Evolutionary conservation across 768 basidiomycete species (phyloP), one percentile per base, ranked within the genome.

Genomic region (Leucogyrophana mollusca): DNA sequence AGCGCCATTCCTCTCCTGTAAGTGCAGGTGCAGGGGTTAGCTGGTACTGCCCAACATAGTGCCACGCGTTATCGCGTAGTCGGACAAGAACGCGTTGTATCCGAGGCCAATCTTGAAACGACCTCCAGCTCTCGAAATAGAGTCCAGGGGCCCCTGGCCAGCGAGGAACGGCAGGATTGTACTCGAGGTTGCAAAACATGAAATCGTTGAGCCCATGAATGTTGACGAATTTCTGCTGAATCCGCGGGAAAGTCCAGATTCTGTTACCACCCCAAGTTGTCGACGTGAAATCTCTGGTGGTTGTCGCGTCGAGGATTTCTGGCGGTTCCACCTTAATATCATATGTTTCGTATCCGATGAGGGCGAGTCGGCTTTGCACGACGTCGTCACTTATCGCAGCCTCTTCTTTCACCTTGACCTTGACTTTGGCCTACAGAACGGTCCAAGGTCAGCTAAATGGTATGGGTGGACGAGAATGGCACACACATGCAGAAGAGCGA

Each of bases 331-430:
- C 23, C 27, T 14, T 21, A 1, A 58, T 49, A 13, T 56, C 41
- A 4, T 58, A 34, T 4, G 32, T 49, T 14, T 47, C 47, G 23
- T 46, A 41, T 4, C 49, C 45, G 21, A 44, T 39, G 25, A 40
- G 36, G 14, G 39, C 46, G 14, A 52, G n/a, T 3, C 53, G 40
- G 5, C 39, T 43, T 39, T 30, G 36, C 40, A 50, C 33, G 32
- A 59, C 58, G 14, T 54, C 52, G 16, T 57, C 55, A 2, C 50
- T 57, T 20, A 60, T 53, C n/a, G 56, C 27, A 27, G 59, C 52
- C 11, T 56, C 52, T 9, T 50, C 49, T 9, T 54, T 56, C 34
- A 59, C 36, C 23, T 57, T 46, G 3, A 51, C 34, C 20, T 52
- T 50, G 2, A 36, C 30, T 48, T 55, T 42, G 3, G 34, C 46